phyloP scores from a whole-genome alignment of 768 basidiomycete species.

The Thelephora ganbajun region DNA sequence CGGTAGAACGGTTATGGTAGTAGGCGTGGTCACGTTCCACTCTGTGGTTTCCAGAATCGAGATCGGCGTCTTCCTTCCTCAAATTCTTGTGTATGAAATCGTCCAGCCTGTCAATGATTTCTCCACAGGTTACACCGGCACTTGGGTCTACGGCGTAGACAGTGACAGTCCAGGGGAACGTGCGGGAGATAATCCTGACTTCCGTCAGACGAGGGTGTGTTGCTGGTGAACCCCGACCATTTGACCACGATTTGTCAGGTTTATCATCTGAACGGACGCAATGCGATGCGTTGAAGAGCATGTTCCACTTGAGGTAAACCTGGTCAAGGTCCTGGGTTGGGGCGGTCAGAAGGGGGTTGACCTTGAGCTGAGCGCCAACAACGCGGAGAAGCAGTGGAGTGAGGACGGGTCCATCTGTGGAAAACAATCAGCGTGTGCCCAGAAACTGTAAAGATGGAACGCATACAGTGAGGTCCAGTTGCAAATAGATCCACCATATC shows the following conservation, averaged over 20 bases:
- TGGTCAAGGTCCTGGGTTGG: constrained; percentile 21
- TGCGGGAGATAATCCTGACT: constrained; percentile 37
- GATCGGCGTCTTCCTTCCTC: constrained; percentile 37
- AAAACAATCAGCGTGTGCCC: neutral
- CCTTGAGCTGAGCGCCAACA: constrained; percentile 28
- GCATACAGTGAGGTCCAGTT: constrained; percentile 30
- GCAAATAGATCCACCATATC: constrained; percentile 22
- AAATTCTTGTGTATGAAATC: constrained; percentile 36
- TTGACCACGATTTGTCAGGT: constrained; percentile 46
- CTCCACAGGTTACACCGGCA: constrained; percentile 55
- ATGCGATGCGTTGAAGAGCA: constrained; percentile 49
- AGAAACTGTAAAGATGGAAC: constrained; percentile 4
- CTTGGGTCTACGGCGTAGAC: constrained; percentile 27
- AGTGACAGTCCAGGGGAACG: constrained; percentile 43
- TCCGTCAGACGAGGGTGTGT: constrained; percentile 45
- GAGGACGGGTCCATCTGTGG: constrained; percentile 55
- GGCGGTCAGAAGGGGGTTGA: constrained; percentile 54
- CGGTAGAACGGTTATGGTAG: constrained; percentile 50
- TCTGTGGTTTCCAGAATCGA: constrained; percentile 21
- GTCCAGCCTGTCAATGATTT: constrained; percentile 44
- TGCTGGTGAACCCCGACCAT: constrained; percentile 49
- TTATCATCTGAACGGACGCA: constrained; percentile 53
- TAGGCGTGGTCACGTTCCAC: constrained; percentile 38
- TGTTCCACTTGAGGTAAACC: constrained; percentile 57
- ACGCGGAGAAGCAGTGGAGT: constrained; percentile 40